A percentile compares a stretch with the other conserved stretches of the same genome.
Conservation (phyloP, 768 basidiomycete genomes). For the Lentinus tigrinus region DNA sequence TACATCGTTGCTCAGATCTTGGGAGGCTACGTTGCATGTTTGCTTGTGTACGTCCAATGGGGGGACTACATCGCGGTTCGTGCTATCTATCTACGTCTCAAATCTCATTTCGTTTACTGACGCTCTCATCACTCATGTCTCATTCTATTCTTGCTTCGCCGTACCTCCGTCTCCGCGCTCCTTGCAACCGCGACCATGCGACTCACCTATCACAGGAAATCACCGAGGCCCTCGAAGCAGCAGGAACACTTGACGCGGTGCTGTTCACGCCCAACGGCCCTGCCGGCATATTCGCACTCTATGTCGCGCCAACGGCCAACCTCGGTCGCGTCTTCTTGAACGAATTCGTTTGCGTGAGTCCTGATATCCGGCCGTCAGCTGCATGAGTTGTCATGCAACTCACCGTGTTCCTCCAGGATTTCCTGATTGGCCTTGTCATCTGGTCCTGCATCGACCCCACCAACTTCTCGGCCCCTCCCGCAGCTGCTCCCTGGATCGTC, state of each 20-base stretch:
- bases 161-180: neutral
- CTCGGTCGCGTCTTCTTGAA: constrained; percentile 50
- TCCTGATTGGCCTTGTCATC: constrained; percentile 49
- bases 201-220: constrained; percentile 37
- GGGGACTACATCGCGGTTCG: constrained; percentile 44
- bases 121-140: neutral
- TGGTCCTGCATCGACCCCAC: constrained; percentile 60
- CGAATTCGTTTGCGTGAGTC: constrained; percentile 53
- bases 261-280: constrained; percentile 32
- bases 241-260: constrained; percentile 24
- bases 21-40: constrained; percentile 60
- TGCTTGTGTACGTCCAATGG: constrained; percentile 64
- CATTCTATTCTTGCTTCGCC: neutral
- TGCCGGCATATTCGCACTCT: constrained; percentile 53
- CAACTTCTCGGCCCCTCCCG: constrained; percentile 54
- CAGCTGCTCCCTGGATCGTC: constrained; percentile 49
- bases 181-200: constrained; percentile 16
- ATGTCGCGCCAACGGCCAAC: constrained; percentile 41
- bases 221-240: constrained; percentile 20
- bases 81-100: neutral
- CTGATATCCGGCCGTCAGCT: neutral
- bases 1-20: constrained; percentile 60
- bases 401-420: constrained; percentile 25
- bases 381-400: neutral
- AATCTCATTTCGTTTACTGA: neutral